Evolutionary conservation across 352 stramenopile genomes (phyloP).

Genomic region (Aphanomyces stellatus): DNA sequence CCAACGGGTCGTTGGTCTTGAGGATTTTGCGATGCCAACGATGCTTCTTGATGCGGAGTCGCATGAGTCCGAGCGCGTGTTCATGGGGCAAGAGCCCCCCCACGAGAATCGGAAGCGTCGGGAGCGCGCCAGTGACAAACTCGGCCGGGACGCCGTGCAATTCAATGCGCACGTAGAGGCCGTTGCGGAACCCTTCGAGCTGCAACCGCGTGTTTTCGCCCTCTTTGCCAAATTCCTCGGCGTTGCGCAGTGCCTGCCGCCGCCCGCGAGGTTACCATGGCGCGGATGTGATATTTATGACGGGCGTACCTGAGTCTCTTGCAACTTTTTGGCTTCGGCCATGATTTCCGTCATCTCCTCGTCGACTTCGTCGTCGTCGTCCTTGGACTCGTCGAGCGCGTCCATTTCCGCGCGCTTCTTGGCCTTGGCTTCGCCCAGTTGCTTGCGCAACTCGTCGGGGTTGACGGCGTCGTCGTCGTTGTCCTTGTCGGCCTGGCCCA

Average conservation of each 20-base stretch:
- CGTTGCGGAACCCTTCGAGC: conserved; percentile 94
- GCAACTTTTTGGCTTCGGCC: conserved; percentile 68
- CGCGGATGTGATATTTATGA: no score
- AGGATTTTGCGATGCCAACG: conserved; percentile 98
- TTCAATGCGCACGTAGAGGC: conserved; percentile 96
- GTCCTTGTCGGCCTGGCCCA: conserved; percentile 21
- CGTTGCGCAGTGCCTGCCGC: conserved; percentile 57
- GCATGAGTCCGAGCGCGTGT: conserved; percentile 90
- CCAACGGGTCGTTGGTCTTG: conserved; percentile 97
- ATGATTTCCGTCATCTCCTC: conserved; percentile 83
- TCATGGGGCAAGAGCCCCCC: conserved; percentile 95
- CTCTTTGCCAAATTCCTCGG: conserved; percentile 93
- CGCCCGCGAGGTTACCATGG: no score
- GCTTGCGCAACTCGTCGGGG: conserved; percentile 69
- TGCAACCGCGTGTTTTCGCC: conserved; percentile 87
- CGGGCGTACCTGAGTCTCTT: conserved; percentile 49
- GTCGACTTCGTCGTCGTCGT: conserved; percentile 53
- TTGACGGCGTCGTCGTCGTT: conserved; percentile 40
- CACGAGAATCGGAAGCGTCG: conserved; percentile 82
- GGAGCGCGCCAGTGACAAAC: conserved; percentile 94
- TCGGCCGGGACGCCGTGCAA: conserved; percentile 91
- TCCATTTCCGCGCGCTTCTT: conserved; percentile 79
- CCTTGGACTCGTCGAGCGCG: conserved; percentile 49
- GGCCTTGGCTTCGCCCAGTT: conserved; percentile 85
- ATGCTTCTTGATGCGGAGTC: conserved; percentile 98